Evolutionary conservation across 129 eudicot genomes (phyloP).

Genomic region (Tagetes erecta): DNA sequence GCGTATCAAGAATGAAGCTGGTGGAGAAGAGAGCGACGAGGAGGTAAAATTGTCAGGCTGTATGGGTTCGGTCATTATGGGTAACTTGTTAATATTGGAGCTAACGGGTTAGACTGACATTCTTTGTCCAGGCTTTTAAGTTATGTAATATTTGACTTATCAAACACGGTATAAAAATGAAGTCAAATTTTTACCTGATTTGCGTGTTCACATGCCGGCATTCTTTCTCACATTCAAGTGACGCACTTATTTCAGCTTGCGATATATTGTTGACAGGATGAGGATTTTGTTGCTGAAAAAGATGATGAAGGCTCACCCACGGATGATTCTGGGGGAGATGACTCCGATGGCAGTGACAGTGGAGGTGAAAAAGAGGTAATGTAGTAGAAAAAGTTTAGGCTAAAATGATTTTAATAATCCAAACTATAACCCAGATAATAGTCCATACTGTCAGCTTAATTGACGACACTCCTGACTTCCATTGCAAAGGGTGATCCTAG

Average conservation of each 20-base stretch:
- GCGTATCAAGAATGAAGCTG: slow-evolving; percentile 74
- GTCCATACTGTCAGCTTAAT: too few species aligned
- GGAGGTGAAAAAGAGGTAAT: slow-evolving; percentile 74
- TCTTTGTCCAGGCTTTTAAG: not conserved
- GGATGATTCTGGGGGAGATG: slow-evolving; percentile 91
- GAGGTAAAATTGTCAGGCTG: slow-evolving; percentile 44
- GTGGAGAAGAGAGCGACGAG: slow-evolving; percentile 89
- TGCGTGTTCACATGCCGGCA: not conserved
- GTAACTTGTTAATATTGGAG: not conserved
- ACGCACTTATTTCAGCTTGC: not conserved
- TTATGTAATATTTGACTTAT: not conserved
- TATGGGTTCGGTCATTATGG: not conserved
- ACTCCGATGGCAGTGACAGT: slow-evolving; percentile 75
- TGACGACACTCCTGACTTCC: too few species aligned
- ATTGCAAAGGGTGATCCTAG: too few species aligned
- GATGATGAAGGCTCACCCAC: slow-evolving; percentile 90
- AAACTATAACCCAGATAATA: too few species aligned
- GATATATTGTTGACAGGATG: slow-evolving; percentile 53
- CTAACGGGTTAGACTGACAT: not conserved
- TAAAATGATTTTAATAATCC: too few species aligned
- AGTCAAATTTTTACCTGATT: not conserved
- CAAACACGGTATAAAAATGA: not conserved
- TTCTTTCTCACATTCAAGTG: not conserved
- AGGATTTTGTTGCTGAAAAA: slow-evolving; percentile 81
- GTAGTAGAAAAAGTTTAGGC: too few species aligned